Conservation (phyloP, 495 filamentous ascomycete species). For the Umbilicaria muhlenbergii region DNA sequence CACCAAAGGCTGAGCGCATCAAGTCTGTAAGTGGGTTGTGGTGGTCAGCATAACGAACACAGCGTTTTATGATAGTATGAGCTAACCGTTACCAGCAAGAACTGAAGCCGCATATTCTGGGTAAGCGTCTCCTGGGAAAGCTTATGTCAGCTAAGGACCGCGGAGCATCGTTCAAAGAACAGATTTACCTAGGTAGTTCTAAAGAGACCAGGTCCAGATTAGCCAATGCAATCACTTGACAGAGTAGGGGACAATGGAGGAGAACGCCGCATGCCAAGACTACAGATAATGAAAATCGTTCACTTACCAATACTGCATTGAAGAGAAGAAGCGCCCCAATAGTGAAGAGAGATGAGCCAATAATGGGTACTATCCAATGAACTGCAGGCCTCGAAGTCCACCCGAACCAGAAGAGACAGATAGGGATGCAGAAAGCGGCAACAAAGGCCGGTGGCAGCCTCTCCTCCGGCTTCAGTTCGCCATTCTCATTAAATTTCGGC, state of each 20-base stretch:
- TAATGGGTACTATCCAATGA: constrained; percentile 34
- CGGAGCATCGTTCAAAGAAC: no score
- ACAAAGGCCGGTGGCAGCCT: constrained; percentile 25
- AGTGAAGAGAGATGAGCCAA: constrained; percentile 35
- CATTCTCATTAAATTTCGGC: constrained; percentile 22
- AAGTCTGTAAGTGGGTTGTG: constrained; percentile 15
- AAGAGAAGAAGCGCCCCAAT: constrained; percentile 41
- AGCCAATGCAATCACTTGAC: no score
- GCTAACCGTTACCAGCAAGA: constrained; percentile 27
- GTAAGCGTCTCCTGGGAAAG: constrained; percentile 15
- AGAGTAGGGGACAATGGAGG: no score
- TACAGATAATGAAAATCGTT: no score
- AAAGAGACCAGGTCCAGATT: no score
- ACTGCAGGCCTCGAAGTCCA: constrained; percentile 28
- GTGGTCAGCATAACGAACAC: no score
- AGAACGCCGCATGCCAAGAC: no score
- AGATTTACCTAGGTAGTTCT: constrained; percentile 16
- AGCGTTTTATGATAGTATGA: no score
- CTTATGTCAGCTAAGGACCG: no score
- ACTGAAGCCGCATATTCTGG: constrained; percentile 30
- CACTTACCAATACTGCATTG: constrained; percentile 23
- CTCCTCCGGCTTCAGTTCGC: constrained; percentile 26
- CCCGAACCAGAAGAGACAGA: constrained; percentile 44
- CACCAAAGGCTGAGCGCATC: constrained; percentile 29
- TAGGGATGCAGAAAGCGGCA: constrained; percentile 27